These are phyloP conservation scores for Parascedosporium putredinis DNA, from an alignment of 2,329 filamentous ascomycete species.

Conservation along the genomic window DNA sequence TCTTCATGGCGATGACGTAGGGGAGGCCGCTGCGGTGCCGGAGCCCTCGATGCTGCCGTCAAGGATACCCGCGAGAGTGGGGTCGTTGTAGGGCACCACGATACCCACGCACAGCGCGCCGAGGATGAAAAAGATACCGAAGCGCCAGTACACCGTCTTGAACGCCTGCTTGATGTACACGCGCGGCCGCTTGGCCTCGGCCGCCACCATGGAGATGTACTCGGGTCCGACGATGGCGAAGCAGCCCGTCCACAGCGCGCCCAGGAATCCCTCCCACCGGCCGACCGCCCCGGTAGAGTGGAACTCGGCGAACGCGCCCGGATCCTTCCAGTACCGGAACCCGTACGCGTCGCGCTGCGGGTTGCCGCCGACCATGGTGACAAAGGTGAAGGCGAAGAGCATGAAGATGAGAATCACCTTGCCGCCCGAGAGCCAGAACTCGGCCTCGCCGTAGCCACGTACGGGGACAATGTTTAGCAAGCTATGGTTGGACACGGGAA, in stretches of 20 bases:
- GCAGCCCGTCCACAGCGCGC: conserved; percentile 52
- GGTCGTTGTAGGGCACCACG: conserved; percentile 54
- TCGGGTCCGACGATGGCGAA: conserved; percentile 59
- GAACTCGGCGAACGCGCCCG: conserved; percentile 40
- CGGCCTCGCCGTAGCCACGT: conserved; percentile 57
- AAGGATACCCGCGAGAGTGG: conserved; percentile 16
- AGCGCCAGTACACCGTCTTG: conserved; percentile 63
- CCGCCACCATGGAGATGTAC: conserved; percentile 59
- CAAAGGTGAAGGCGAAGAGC: conserved; percentile 64
- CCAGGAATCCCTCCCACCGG: conserved; percentile 59
- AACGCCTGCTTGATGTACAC: conserved; percentile 56
- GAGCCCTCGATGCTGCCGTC: conserved; percentile 30
- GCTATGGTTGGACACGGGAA: no score
- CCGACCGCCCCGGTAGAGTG: conserved; percentile 50
- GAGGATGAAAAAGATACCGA: conserved; percentile 48
- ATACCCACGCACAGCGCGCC: conserved; percentile 58
- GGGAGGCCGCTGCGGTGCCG: conserved; percentile 38
- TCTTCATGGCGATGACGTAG: conserved; percentile 62
- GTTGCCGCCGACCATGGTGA: conserved; percentile 71
- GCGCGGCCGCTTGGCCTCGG: conserved; percentile 55
- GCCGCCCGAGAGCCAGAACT: conserved; percentile 56
- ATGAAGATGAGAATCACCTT: conserved; percentile 58
- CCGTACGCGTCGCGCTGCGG: conserved; percentile 57
- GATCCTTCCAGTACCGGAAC: conserved; percentile 56
- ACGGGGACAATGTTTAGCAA: conserved; percentile 56